Percentiles rank a stretch among this genome's conserved stretches.
phyloP scores from a whole-genome alignment of 2,329 filamentous ascomycete genomes.

The Sphaerulina vaccinii region DNA sequence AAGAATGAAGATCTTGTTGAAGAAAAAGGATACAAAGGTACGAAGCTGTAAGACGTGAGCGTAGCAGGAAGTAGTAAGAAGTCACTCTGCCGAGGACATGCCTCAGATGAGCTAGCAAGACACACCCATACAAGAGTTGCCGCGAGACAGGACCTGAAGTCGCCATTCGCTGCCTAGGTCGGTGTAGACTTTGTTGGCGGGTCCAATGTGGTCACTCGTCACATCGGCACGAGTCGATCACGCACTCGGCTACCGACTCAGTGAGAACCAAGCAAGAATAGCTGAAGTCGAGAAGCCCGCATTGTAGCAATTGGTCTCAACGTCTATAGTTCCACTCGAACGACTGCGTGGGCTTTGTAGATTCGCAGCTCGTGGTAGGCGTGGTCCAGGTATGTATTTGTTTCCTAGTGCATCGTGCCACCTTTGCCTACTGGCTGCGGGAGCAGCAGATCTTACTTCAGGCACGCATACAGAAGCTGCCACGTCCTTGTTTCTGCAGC shows the following conservation, averaged over 20 bases:
- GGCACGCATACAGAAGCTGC: constrained; percentile 31
- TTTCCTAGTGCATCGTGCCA: constrained; percentile 20
- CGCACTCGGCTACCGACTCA: constrained; percentile 13
- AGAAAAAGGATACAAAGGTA: constrained; percentile 16
- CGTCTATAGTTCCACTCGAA: constrained; percentile 16
- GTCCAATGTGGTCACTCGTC: constrained; percentile 9
- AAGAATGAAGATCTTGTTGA: constrained; percentile 12
- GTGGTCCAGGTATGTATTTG: constrained; percentile 11
- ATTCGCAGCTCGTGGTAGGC: constrained; percentile 15
- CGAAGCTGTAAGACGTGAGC: constrained; percentile 4
- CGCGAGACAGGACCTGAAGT: constrained; percentile 3
- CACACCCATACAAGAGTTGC: constrained; percentile 6
- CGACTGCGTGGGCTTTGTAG: not conserved
- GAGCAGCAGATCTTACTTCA: constrained; percentile 15
- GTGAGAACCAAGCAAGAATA: constrained; percentile 19
- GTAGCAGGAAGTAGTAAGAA: constrained; percentile 12
- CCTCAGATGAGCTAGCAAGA: constrained; percentile 14
- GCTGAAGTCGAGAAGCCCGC: constrained; percentile 23
- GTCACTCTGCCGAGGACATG: constrained; percentile 10
- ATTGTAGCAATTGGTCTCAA: constrained; percentile 21
- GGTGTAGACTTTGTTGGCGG: constrained; percentile 27
- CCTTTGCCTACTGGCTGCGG: constrained; percentile 26
- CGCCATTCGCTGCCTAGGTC: constrained; percentile 16
- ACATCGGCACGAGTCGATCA: constrained; percentile 14
- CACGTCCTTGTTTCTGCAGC: constrained; percentile 32